A percentile compares a stretch with the other conserved stretches of the same genome.
These are phyloP conservation scores for Rhodotorula kratochvilovae DNA, from an alignment of 768 basidiomycete genomes.

Conservation along the genomic window DNA sequence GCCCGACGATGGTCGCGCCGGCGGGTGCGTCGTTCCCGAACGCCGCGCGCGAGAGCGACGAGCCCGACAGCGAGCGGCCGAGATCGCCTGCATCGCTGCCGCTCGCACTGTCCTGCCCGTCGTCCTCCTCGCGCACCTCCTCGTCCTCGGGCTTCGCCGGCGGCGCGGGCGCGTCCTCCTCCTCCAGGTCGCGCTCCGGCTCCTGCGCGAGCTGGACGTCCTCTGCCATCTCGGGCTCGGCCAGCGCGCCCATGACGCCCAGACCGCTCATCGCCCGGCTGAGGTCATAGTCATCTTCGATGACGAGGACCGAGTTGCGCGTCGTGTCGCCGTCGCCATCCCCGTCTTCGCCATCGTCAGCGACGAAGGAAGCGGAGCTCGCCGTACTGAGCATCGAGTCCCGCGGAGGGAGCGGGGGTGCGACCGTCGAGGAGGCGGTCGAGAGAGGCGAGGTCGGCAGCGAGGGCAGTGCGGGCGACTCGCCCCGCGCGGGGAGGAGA, in stretches of 20 bases:
- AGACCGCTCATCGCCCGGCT: not conserved
- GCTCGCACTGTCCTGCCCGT: not conserved
- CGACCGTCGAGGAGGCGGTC: not conserved
- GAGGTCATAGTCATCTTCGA: not conserved
- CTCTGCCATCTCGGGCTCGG: no score
- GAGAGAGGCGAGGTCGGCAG: slow-evolving; percentile 4
- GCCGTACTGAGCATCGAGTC: not conserved
- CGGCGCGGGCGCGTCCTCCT: not conserved
- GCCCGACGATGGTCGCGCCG: not conserved
- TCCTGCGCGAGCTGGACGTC: not conserved
- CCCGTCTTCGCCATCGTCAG: no score
- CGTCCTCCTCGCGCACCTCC: not conserved
- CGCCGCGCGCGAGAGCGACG: not conserved
- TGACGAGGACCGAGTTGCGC: not conserved
- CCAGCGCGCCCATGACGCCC: not conserved
- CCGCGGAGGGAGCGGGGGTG: slow-evolving; percentile 8
- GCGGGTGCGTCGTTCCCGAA: not conserved
- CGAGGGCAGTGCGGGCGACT: not conserved
- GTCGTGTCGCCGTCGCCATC: not conserved
- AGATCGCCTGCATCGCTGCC: slow-evolving; percentile 13
- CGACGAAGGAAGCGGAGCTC: no score
- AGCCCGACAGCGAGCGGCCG: not conserved
- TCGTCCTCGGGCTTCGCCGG: not conserved
- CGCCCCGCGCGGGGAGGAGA: not conserved
- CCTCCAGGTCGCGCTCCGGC: not conserved